Percentiles rank a stretch among this genome's conserved stretches.
Conservation (phyloP, 2,329 filamentous ascomycete genomes). For the Lasiodiplodia citricola region DNA sequence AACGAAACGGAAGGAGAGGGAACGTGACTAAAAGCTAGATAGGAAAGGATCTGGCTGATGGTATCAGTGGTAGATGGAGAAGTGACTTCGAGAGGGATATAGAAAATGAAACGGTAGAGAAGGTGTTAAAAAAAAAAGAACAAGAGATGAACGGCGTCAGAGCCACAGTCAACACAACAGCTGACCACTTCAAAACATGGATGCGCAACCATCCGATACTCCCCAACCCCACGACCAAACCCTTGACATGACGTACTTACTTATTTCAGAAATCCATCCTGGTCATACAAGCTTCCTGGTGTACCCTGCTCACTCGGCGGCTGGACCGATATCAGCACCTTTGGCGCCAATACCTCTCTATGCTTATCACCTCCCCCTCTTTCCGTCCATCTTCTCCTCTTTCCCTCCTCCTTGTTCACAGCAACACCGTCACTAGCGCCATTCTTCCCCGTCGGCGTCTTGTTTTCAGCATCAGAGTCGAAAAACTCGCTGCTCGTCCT, state of each 20-base stretch:
- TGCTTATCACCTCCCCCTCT: not conserved
- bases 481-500: not conserved
- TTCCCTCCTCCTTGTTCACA: not conserved
- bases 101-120: not conserved
- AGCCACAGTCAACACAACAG: not conserved
- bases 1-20: not conserved
- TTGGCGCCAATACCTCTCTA: conserved; percentile 13
- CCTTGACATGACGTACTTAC: not conserved
- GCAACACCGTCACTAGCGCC: not conserved
- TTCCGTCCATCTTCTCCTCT: conserved; percentile 14
- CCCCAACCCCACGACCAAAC: not conserved
- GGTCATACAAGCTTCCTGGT: conserved; percentile 43
- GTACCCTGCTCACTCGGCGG: conserved; percentile 33
- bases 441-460: not conserved
- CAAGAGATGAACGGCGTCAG: not conserved
- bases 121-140: not conserved
- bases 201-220: not conserved
- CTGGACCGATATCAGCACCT: conserved; percentile 32
- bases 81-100: not conserved
- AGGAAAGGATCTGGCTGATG: not conserved
- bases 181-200: not conserved
- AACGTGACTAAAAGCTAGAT: not conserved
- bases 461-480: conserved; percentile 19
- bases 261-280: conserved; percentile 37
- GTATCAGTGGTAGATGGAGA: not conserved